Evolutionary conservation across 208 protist species (phyloP).

Genomic region (Crithidia brevicula): DNA sequence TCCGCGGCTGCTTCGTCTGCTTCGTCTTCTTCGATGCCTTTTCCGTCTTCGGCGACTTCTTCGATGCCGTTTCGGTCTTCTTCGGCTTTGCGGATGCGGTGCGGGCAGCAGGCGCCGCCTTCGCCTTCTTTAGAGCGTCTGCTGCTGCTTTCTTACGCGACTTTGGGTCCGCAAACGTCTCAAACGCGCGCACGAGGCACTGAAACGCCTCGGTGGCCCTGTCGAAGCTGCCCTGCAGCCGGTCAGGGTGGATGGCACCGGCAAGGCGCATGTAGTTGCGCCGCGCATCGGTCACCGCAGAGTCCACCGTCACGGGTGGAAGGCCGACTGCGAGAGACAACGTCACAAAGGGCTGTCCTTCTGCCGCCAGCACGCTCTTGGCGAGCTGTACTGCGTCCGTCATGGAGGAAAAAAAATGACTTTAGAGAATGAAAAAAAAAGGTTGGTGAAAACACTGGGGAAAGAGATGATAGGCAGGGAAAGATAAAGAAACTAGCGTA

Average conservation of each 20-base stretch:
- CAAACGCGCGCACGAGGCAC: conserved; percentile 81
- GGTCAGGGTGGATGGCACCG: conserved; percentile 79
- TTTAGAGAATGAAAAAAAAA: conserved; percentile 4
- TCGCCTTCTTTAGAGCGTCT: neutral
- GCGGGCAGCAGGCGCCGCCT: neutral
- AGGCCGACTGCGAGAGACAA: conserved; percentile 72
- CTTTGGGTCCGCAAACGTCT: conserved; percentile 73
- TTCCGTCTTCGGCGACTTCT: conserved; percentile 19
- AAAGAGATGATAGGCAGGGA: conserved; percentile 2
- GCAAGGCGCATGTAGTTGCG: conserved; percentile 87
- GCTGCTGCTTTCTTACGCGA: conserved; percentile 46
- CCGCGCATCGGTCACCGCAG: conserved; percentile 63
- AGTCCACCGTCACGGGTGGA: conserved; percentile 60
- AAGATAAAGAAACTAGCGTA: no score
- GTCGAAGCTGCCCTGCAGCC: conserved; percentile 65
- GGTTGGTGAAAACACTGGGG: no score
- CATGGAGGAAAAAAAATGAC: conserved; percentile 17
- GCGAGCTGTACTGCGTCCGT: conserved; percentile 56
- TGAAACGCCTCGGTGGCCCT: conserved; percentile 85
- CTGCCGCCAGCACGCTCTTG: conserved; percentile 49
- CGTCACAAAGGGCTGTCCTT: conserved; percentile 52
- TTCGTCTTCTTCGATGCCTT: conserved; percentile 15
- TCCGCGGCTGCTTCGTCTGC: conserved; percentile 18
- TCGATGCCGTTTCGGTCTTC: neutral
- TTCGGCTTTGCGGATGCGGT: no score